A percentile compares a stretch with the other conserved stretches of the same genome.
These are phyloP conservation scores for Geotrichum macrosporum DNA, from an alignment of 1,139 yeast genomes.

Conservation along the genomic window DNA sequence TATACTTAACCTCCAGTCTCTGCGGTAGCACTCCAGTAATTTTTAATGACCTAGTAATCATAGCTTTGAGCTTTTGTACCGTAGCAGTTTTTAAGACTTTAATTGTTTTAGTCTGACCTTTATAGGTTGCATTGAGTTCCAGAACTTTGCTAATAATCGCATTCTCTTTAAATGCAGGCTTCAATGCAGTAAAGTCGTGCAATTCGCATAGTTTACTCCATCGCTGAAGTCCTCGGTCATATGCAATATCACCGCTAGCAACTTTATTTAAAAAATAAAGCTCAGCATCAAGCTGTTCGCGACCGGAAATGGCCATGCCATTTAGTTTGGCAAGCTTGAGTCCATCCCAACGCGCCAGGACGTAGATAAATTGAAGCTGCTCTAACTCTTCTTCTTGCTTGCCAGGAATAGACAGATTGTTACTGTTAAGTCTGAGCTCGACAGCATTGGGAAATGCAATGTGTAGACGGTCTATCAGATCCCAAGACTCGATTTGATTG, in stretches of 20 bases:
- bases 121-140: constrained; percentile 21
- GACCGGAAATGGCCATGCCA: constrained; percentile 48
- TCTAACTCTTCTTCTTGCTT: constrained; percentile 36
- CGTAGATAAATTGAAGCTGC: constrained; percentile 36
- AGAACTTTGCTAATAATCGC: constrained; percentile 26
- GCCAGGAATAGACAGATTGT: constrained; percentile 45
- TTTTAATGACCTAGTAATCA: constrained; percentile 23
- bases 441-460: constrained; percentile 40
- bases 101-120: constrained; percentile 17
- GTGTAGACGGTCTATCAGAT: constrained; percentile 44
- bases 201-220: constrained; percentile 35
- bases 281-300: constrained; percentile 61
- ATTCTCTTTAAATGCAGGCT: constrained; percentile 11
- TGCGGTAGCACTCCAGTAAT: constrained; percentile 15
- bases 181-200: constrained; percentile 33
- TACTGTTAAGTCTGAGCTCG: constrained; percentile 48
- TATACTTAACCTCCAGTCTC: constrained; percentile 8
- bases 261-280: constrained; percentile 59
- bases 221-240: constrained; percentile 32
- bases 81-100: constrained; percentile 26
- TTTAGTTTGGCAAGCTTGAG: constrained; percentile 45
- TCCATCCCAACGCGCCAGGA: constrained; percentile 49
- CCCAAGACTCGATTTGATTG: constrained; percentile 41
- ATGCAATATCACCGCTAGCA: constrained; percentile 34
- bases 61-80: constrained; percentile 28